Evolutionary conservation across 257 asterid species (phyloP).

Genomic region (Solanum acaule): DNA sequence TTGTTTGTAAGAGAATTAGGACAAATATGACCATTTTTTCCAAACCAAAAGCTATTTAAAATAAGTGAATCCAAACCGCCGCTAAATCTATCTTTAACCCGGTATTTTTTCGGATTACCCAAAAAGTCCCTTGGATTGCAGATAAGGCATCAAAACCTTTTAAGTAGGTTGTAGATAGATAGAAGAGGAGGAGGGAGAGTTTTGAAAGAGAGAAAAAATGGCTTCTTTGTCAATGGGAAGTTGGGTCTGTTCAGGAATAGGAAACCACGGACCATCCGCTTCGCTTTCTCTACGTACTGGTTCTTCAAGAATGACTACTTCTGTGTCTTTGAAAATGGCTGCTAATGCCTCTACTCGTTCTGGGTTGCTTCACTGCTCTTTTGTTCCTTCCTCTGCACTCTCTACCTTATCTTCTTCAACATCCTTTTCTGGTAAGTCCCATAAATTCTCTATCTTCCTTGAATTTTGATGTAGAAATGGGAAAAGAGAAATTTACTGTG

Average conservation of each 20-base stretch:
- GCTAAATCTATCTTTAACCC: not conserved
- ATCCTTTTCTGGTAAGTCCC: slow-evolving; percentile 46
- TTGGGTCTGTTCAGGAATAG: slow-evolving; percentile 5
- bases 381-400: slow-evolving; percentile 34
- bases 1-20: too few relatives aligned
- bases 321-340: slow-evolving; percentile 17
- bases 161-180: not conserved
- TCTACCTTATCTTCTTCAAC: slow-evolving; percentile 42
- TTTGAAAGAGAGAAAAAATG: slow-evolving; percentile 21
- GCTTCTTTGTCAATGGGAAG: slow-evolving; percentile 53
- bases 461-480: not conserved
- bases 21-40: too few relatives aligned
- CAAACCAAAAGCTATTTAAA: too few relatives aligned
- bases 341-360: slow-evolving; percentile 18
- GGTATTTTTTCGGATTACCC: not conserved
- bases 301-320: not conserved
- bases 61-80: too few relatives aligned
- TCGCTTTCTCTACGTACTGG: slow-evolving; percentile 47
- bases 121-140: not conserved
- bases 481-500: not conserved
- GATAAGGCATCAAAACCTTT: slow-evolving; percentile 24
- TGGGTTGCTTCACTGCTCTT: slow-evolving; percentile 50
- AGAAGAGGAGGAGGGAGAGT: not conserved
- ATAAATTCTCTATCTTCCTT: not conserved
- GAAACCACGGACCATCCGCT: slow-evolving; percentile 37